A percentile compares a stretch with the other conserved stretches of the same genome.
Conservation (phyloP, 306 rosid species). For the barrel medic (Medicago truncatula) region DNA sequence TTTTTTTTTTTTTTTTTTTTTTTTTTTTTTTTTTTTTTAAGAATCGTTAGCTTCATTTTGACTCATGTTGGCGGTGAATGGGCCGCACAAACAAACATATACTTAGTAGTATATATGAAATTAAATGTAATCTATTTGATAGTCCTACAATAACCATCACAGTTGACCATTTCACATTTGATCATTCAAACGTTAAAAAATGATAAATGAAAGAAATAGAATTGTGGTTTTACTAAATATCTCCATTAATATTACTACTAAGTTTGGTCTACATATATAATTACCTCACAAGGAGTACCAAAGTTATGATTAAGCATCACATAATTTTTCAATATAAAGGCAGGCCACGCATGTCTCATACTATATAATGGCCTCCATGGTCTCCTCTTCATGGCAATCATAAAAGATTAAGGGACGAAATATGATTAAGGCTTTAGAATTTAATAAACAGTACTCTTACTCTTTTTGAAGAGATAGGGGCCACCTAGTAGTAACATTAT, state of each 20-base stretch:
- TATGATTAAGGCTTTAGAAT: slow-evolving; percentile 46
- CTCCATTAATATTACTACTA: no score
- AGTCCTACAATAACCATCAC: no score
- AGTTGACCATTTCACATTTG: no score
- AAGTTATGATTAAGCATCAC: slow-evolving; percentile 32
- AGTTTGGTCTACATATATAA: slow-evolving; percentile 14
- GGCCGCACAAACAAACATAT: no score
- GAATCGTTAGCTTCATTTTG: no score
- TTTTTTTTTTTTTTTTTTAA: no score
- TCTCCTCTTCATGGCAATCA: slow-evolving; percentile 57
- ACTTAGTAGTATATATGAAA: slow-evolving; percentile 5
- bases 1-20: no score
- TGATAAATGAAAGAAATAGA: no score
- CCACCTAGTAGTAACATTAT: slow-evolving; percentile 52
- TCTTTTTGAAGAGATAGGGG: slow-evolving; percentile 48
- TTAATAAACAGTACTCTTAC: slow-evolving; percentile 36
- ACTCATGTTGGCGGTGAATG: no score
- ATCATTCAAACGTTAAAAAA: no score
- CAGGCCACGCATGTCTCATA: slow-evolving; percentile 66
- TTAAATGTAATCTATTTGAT: no score
- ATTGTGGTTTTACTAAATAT: no score
- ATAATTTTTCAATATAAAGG: slow-evolving; percentile 58
- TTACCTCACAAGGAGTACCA: slow-evolving; percentile 7
- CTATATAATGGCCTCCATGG: slow-evolving; percentile 47
- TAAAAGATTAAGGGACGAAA: slow-evolving; percentile 43